phyloP scores from a whole-genome alignment of 495 filamentous ascomycete species.

The Massariosphaeria phaeospora region DNA sequence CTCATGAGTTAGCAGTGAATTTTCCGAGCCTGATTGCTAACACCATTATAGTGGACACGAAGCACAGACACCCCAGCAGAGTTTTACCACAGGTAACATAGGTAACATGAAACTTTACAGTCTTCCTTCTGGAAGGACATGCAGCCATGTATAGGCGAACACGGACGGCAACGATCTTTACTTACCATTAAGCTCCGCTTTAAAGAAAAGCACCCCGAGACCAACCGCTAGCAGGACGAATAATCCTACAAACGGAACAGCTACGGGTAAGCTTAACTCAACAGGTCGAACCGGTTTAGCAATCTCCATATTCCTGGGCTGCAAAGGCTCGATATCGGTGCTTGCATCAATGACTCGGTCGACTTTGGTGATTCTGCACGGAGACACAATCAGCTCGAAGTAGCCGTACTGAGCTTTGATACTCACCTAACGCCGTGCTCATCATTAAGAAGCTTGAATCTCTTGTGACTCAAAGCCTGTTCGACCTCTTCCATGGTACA shows the following conservation, averaged over 20 bases:
- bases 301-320: neutral
- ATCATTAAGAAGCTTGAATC: constrained; percentile 9
- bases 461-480: neutral
- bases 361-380: constrained; percentile 2
- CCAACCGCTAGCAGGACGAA: neutral
- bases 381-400: neutral
- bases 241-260: neutral
- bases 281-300: constrained; percentile 2
- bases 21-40: neutral
- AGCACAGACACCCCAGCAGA: too few species aligned
- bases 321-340: neutral
- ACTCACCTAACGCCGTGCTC: neutral
- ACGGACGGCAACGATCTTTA: neutral
- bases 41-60: neutral
- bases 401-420: too few species aligned
- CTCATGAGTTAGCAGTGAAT: neutral
- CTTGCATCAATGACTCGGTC: neutral
- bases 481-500: constrained; percentile 4
- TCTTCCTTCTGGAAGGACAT: too few species aligned
- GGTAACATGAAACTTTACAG: too few species aligned
- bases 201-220: constrained; percentile 17
- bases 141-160: too few species aligned
- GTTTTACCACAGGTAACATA: too few species aligned
- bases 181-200: constrained; percentile 5
- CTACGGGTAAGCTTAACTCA: constrained; percentile 1